Conservation (phyloP, 768 basidiomycete genomes). For the Pseudohyphozyma bogoriensis region DNA sequence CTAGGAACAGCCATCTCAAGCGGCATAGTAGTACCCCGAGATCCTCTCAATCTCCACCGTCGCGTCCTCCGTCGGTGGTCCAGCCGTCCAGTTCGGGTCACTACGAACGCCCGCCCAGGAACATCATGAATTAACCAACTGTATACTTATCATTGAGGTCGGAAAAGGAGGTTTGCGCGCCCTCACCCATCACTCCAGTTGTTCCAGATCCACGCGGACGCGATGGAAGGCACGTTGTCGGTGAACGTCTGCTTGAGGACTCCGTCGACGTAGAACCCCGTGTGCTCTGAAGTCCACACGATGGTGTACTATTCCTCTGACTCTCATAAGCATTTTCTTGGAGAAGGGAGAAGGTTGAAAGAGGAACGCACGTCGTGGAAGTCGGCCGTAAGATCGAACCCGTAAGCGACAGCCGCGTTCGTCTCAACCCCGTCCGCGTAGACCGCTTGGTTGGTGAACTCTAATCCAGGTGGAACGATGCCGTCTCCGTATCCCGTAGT, state of each 20-base stretch:
- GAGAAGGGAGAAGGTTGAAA: no score
- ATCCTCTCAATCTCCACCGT: background rate
- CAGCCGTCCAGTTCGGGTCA: no score
- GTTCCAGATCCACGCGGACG: background rate
- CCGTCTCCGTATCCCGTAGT: no score
- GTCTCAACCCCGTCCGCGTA: background rate
- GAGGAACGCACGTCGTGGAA: no score
- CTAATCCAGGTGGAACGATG: no score
- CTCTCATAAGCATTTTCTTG: no score
- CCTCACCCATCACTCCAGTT: no score
- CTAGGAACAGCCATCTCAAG: no score
- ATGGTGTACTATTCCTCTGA: no score
- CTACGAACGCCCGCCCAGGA: no score
- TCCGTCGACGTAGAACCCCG: slow-evolving; percentile 11
- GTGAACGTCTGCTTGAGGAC: background rate
- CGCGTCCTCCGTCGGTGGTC: background rate
- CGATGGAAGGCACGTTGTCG: background rate
- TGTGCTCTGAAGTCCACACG: slow-evolving; percentile 2
- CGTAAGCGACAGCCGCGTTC: slow-evolving; percentile 1
- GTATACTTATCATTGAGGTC: background rate
- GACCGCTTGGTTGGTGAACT: slow-evolving; percentile 9
- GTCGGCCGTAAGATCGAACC: slow-evolving; percentile 9
- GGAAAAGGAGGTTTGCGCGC: background rate
- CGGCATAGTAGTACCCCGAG: background rate
- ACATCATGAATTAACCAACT: no score